These are phyloP conservation scores for Pouteria glomerata DNA, from an alignment of 148 eudicot genomes.

Conservation along the genomic window DNA sequence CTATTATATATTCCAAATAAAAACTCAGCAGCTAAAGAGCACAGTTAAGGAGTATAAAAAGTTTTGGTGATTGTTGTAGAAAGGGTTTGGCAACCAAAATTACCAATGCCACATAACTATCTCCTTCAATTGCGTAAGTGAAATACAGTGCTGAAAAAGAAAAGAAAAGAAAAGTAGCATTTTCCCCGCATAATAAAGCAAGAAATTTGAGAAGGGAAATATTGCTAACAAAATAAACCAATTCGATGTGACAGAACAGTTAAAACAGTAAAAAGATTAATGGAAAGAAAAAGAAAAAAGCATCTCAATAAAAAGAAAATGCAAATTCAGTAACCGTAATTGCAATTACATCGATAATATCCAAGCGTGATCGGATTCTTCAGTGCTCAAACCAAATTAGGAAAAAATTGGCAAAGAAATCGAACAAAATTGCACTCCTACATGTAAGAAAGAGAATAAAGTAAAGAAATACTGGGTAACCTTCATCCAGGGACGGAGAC, in stretches of 20 bases:
- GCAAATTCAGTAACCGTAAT: background rate
- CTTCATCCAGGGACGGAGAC: conserved; percentile 41
- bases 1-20: no score
- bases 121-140: background rate
- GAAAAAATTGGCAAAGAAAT: background rate
- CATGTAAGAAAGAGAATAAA: conserved; percentile 6
- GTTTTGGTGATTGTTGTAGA: no score
- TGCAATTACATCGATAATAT: background rate
- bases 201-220: background rate
- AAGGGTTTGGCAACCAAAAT: no score
- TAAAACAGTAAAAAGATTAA: background rate
- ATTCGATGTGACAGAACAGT: background rate
- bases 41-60: no score
- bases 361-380: background rate
- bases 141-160: background rate
- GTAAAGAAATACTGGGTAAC: conserved; percentile 18
- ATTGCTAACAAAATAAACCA: background rate
- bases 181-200: background rate
- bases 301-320: background rate
- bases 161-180: background rate
- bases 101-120: background rate
- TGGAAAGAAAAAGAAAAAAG: background rate
- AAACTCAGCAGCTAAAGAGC: no score
- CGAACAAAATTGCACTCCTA: background rate
- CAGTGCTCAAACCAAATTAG: background rate